phyloP scores from a whole-genome alignment of 2,329 filamentous ascomycete genomes.

The Talaromyces sp. region DNA sequence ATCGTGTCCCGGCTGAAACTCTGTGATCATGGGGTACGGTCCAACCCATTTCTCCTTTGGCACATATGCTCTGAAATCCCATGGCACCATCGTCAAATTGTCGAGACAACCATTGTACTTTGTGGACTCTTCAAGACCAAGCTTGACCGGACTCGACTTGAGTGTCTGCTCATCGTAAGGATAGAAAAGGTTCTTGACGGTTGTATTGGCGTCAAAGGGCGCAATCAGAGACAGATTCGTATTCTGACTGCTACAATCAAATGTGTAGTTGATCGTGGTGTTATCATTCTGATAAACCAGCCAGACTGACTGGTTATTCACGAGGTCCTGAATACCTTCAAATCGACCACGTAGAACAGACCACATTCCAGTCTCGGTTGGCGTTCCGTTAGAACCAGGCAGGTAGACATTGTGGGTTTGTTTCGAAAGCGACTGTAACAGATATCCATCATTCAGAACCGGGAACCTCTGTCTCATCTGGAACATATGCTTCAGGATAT shows the following conservation, averaged over 20 bases:
- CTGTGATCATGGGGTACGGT: conserved; percentile 59
- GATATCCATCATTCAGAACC: conserved; percentile 60
- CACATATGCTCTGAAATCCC: conserved; percentile 62
- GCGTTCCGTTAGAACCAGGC: conserved; percentile 53
- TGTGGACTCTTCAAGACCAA: conserved; percentile 50
- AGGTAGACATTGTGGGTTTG: conserved; percentile 53
- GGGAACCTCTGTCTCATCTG: conserved; percentile 58
- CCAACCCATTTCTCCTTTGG: conserved; percentile 51
- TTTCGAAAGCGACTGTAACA: conserved; percentile 57
- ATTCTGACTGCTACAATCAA: conserved; percentile 55
- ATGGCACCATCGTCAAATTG: conserved; percentile 54
- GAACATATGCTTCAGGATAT: conserved; percentile 62
- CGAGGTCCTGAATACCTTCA: conserved; percentile 53
- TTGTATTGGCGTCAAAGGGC: conserved; percentile 55
- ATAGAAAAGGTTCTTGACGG: conserved; percentile 63
- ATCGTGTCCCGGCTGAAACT: conserved; percentile 62
- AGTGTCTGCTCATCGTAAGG: conserved; percentile 44
- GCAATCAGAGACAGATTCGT: conserved; percentile 50
- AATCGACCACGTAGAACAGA: conserved; percentile 56
- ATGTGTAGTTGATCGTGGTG: conserved; percentile 53
- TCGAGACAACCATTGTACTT: conserved; percentile 57
- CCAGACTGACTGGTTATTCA: conserved; percentile 50
- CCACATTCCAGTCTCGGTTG: conserved; percentile 61
- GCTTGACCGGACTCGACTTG: conserved; percentile 45
- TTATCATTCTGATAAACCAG: conserved; percentile 49